Evolutionary conservation across 169 alveolate genomes (phyloP), one percentile per base, ranked within the genome.

Genomic region (Plasmodium malariae): DNA sequence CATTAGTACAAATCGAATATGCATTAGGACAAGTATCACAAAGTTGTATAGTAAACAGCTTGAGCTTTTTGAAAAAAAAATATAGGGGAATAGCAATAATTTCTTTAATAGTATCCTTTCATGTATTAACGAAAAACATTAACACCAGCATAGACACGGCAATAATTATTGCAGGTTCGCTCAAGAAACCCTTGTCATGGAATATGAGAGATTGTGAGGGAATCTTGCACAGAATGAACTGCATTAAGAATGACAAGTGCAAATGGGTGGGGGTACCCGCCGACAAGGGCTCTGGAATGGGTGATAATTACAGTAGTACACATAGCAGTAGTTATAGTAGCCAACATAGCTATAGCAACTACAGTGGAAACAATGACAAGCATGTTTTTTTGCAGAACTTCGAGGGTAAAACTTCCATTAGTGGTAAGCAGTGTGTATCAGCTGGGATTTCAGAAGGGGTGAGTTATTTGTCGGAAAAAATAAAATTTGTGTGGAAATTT

Each of bases 11-110:
- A 57, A 11, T 86, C 21, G 92, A 86, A 69, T 86, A 36, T 55
- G 71, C 92, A 37, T 30, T 86, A 4, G 92, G 92, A 14, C 92
- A 86, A 69, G 14, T 86, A 86, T 69, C 92, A 17, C 92, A 86
- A 70, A 24, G 87, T 14, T 24, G 76, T 48, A 51, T 86, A 55
- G 57, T 86, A 19, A 86, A 86, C 43, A 32, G 87, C 17, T 55
- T 86, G 21, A 69, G 55, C 43, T 69, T 86, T 21, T 86, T 86
- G 70, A 60, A 86, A 37, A 86, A 86, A 40, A 86, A 54, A 36
- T 69, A 24, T 48, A 68, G 67, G 37, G 87, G 87, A 3, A 36
- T 86, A 14, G 92, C 76, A 14, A 57, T 86, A 9, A 48, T 72
- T 17, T 26, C 92, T 14, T 69, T 86, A 12, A 37, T 86, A 32